These are phyloP conservation scores for Zizania latifolia DNA, from an alignment of 176 grass and related monocot species.

Conservation along the genomic window DNA sequence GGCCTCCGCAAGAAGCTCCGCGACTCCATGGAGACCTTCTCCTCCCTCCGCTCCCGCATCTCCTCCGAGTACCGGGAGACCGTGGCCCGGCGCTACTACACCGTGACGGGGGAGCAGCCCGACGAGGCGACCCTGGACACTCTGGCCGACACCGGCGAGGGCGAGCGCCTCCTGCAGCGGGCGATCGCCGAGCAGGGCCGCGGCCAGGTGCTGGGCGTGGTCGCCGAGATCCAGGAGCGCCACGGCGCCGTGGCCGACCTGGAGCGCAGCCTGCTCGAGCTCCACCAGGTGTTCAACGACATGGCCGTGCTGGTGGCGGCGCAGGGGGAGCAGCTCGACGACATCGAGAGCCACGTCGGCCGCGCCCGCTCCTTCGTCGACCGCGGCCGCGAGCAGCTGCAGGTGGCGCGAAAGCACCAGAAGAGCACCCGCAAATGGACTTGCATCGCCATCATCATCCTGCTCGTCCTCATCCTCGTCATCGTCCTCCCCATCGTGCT, in stretches of 20 bases:
- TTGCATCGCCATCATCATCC: constrained; percentile 46
- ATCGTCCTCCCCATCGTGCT: constrained; percentile 65
- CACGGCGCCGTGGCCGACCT: constrained; percentile 68
- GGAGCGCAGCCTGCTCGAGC: constrained; percentile 68
- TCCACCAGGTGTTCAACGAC: constrained; percentile 97
- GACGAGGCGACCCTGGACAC: constrained; percentile 72
- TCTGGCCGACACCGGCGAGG: constrained; percentile 58
- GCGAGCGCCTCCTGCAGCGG: constrained; percentile 72
- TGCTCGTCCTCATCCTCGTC: constrained; percentile 52
- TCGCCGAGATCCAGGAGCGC: constrained; percentile 93
- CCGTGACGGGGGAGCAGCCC: constrained; percentile 56
- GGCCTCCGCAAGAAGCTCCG: constrained; percentile 83
- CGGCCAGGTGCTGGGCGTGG: constrained; percentile 57
- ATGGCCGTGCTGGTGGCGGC: constrained; percentile 79
- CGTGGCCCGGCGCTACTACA: constrained; percentile 71
- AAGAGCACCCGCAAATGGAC: constrained; percentile 73
- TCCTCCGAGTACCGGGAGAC: constrained; percentile 65
- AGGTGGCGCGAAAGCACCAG: constrained; percentile 66
- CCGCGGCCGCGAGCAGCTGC: constrained; percentile 57
- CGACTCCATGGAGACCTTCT: constrained; percentile 79
- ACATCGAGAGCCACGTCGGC: constrained; percentile 79
- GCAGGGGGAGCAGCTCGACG: constrained; percentile 89
- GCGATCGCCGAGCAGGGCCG: constrained; percentile 80
- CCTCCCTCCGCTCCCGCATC: constrained; percentile 51
- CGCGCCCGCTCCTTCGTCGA: constrained; percentile 59